phyloP scores from a whole-genome alignment of 192 early-diverging fungal genomes.

The Entomortierella lignicola region DNA sequence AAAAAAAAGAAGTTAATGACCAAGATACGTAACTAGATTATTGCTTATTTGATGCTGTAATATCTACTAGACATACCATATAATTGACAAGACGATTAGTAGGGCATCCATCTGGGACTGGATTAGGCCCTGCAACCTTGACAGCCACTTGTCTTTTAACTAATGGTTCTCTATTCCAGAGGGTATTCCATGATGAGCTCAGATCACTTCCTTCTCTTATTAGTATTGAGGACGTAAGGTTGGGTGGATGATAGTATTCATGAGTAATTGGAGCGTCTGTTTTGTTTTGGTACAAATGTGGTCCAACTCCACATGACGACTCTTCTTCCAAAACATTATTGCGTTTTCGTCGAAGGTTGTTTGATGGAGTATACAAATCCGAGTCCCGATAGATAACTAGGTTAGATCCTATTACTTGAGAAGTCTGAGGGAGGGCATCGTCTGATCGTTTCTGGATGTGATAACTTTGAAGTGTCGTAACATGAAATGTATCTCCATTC shows the following conservation, averaged over 20 bases:
- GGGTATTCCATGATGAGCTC: conserved; percentile 23
- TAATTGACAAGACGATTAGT: conserved; percentile 48
- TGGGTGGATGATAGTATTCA: conserved; percentile 49
- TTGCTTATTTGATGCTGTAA: neutral
- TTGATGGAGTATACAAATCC: conserved; percentile 56
- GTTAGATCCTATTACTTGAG: conserved; percentile 5
- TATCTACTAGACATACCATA: conserved; percentile 31
- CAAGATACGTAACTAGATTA: no score
- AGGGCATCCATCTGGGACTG: conserved; percentile 38
- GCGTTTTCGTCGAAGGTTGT: conserved; percentile 21
- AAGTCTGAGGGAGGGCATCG: conserved; percentile 60
- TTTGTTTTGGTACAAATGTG: neutral
- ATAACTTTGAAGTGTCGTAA: conserved; percentile 68
- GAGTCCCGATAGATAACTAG: conserved; percentile 75
- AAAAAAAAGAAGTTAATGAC: no score
- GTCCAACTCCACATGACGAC: conserved; percentile 17
- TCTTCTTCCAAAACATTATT: conserved; percentile 18
- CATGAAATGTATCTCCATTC: conserved; percentile 64
- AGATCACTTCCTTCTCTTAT: neutral
- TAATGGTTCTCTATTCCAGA: conserved; percentile 9
- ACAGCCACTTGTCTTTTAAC: conserved; percentile 20
- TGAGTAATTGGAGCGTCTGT: neutral
- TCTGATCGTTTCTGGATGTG: conserved; percentile 61
- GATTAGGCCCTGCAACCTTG: conserved; percentile 37
- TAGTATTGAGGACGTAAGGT: conserved; percentile 34